A percentile compares a stretch with the other conserved stretches of the same genome.
Evolutionary conservation across 208 protist species (phyloP).

Genomic region (Trypanosomatidae sp.): DNA sequence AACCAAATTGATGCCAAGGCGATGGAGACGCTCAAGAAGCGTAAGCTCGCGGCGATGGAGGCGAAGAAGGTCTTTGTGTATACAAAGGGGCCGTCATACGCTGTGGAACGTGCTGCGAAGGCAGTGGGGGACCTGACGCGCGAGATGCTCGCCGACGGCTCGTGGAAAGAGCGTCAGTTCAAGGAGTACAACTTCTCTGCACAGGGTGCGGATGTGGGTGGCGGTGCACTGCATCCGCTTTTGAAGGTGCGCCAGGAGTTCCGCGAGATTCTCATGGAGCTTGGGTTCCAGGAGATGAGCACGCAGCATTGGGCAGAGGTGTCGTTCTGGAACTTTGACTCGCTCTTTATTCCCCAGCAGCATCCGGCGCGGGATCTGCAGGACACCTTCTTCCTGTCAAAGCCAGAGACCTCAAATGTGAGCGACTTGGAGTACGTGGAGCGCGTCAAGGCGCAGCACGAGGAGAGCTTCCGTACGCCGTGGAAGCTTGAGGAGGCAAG

Average conservation of each 20-base stretch:
- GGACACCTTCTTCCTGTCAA: conserved; percentile 99
- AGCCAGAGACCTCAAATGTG: conserved; percentile 60
- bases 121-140: conserved; percentile 91
- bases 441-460: conserved; percentile 94
- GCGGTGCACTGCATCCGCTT: conserved; percentile 98
- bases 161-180: conserved; percentile 95
- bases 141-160: conserved; percentile 94
- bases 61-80: conserved; percentile 82
- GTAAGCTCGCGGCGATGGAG: conserved; percentile 88
- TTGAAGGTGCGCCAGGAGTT: conserved; percentile 98
- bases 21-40: conserved; percentile 88
- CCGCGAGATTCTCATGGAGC: conserved; percentile 99
- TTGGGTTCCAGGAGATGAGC: conserved; percentile 99
- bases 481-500: conserved; percentile 95
- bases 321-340: conserved; percentile 99
- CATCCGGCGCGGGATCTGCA: conserved; percentile 99
- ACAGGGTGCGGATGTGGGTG: conserved; percentile 73
- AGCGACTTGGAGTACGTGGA: conserved; percentile 91
- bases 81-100: conserved; percentile 79
- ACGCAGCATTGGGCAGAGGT: conserved; percentile 99
- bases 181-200: conserved; percentile 98
- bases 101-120: conserved; percentile 63
- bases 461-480: conserved; percentile 90
- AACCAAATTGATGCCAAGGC: conserved; percentile 58
- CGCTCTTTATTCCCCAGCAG: conserved; percentile 99